These are phyloP conservation scores for Irpex rosettiformis DNA, from an alignment of 1,284 basidiomycete genomes.

Conservation along the genomic window DNA sequence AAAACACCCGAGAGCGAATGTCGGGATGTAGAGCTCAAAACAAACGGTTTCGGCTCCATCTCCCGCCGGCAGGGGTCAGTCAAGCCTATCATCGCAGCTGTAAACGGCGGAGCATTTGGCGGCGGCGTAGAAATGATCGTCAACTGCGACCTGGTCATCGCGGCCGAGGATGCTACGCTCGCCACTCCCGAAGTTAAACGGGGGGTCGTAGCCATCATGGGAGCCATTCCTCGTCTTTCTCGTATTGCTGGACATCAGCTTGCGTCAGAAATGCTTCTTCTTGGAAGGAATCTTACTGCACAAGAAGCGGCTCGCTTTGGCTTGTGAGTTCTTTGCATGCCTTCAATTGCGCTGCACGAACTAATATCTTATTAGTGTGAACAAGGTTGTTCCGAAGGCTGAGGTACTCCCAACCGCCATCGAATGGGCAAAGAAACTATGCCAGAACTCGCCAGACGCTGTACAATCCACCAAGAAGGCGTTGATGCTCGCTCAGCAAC, in stretches of 20 bases:
- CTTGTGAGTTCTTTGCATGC: slow-evolving; percentile 50
- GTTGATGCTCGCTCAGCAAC: slow-evolving; percentile 50
- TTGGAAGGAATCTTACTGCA: slow-evolving; percentile 67
- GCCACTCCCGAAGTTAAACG: slow-evolving; percentile 81
- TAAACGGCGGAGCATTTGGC: slow-evolving; percentile 78
- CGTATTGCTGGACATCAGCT: slow-evolving; percentile 69
- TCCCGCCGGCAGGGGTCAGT: slow-evolving; percentile 59
- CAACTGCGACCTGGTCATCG: slow-evolving; percentile 84
- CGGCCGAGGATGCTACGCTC: slow-evolving; percentile 67
- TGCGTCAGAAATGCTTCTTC: slow-evolving; percentile 75
- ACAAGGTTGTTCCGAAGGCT: slow-evolving; percentile 57
- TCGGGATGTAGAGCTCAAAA: slow-evolving; percentile 34
- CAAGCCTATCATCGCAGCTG: slow-evolving; percentile 83
- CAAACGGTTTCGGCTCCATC: slow-evolving; percentile 74
- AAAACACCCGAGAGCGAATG: slow-evolving; percentile 40
- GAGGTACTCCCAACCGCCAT: slow-evolving; percentile 64
- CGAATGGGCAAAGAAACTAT: slow-evolving; percentile 58
- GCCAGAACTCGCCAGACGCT: slow-evolving; percentile 73
- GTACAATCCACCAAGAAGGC: slow-evolving; percentile 76
- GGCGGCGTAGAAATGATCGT: slow-evolving; percentile 79
- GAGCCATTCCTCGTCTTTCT: slow-evolving; percentile 67
- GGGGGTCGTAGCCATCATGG: slow-evolving; percentile 74
- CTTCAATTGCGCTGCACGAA: slow-evolving; percentile 6
- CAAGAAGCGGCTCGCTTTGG: slow-evolving; percentile 70
- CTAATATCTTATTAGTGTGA: slow-evolving; percentile 45